phyloP scores from a whole-genome alignment of 305 asterid species.

The Rubia occidens region DNA sequence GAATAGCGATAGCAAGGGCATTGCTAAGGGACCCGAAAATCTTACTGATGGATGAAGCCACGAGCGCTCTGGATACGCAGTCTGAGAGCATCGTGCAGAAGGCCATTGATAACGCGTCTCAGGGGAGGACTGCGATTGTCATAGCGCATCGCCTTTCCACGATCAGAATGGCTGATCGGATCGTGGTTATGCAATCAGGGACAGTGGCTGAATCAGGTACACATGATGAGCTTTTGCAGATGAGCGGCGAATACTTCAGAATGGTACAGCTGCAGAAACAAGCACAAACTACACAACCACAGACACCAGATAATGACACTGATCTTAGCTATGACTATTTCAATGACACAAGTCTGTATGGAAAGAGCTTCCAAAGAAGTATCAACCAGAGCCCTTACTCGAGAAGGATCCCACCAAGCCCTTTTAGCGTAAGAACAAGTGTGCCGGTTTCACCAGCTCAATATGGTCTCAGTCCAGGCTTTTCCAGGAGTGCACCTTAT shows the following conservation, averaged over 20 bases:
- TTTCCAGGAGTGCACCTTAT: constrained; percentile 30
- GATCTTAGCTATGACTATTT: constrained; percentile 18
- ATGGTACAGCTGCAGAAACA: constrained; percentile 50
- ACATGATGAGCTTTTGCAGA: constrained; percentile 48
- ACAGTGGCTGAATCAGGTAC: constrained; percentile 56
- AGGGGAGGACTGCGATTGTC: constrained; percentile 55
- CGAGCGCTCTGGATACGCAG: constrained; percentile 69
- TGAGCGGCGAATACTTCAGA: constrained; percentile 43
- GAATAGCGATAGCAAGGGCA: constrained; percentile 75
- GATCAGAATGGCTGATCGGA: constrained; percentile 39
- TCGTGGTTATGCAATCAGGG: constrained; percentile 53
- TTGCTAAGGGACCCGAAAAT: constrained; percentile 53
- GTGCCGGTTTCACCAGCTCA: constrained; percentile 45
- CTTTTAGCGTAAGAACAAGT: constrained; percentile 45
- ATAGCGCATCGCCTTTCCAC: constrained; percentile 68
- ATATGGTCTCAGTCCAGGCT: constrained; percentile 22
- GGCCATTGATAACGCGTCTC: constrained; percentile 57
- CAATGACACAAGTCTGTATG: constrained; percentile 22
- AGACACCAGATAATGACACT: constrained; percentile 16
- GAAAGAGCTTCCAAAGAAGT: background rate
- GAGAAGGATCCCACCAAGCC: constrained; percentile 41
- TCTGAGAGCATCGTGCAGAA: constrained; percentile 61
- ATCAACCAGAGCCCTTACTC: constrained; percentile 20
- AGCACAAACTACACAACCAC: background rate
- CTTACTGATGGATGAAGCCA: constrained; percentile 74